Base-by-base conservation (phyloP, 306 rosid genomes). In the Amphicarpaea edgeworthii region DNA sequence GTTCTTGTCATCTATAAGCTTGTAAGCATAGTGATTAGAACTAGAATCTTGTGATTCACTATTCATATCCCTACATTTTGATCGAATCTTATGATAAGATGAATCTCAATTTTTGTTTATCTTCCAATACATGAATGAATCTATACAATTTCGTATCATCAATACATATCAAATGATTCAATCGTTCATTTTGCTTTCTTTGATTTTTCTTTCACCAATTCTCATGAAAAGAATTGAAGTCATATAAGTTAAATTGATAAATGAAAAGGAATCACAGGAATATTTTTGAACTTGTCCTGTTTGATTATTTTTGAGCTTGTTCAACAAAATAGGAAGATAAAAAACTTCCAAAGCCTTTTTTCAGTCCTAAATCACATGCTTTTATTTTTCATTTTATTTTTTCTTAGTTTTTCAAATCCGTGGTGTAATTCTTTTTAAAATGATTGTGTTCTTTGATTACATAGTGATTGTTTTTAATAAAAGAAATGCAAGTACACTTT, bases 1-100 rank as follows among this genome's bases (percentile, higher is more conserved):
- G 51, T 73, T 47, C 69, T 73, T 49, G 51, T 70, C 72, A 49
- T 70, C 49, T 8, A 58, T 10, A 28, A 59, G 41, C 17, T 28
- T 28, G 21, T 59, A n/a, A 58, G 30, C 58, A 8, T 8, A 50
- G 26, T 50, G 24, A 50, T 50, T 50, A 50, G 12, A 26, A 26
- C 3, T 26, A 26, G n/a, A 49, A 14, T 46, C 51, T 15, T 46
- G 1, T 4, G 8, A 8, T 16, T 7, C 11, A 26, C 30, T 2
- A 26, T 26, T 26, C 30, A 26, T 2, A 26, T 26, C 30, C 30
- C 30, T 16, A 49, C 55, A 21, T 49, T n/a, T 8, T 2, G 4
- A 8, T 50, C n/a, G n/a, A n/a, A n/a, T 50, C 24, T 7, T 47
- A 19, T 7, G 7, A 7, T 17, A 16, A 16, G 57, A 50, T 17